These are phyloP conservation scores for Komagataella mondaviorum DNA, from an alignment of 805 yeast species.

Conservation along the genomic window DNA sequence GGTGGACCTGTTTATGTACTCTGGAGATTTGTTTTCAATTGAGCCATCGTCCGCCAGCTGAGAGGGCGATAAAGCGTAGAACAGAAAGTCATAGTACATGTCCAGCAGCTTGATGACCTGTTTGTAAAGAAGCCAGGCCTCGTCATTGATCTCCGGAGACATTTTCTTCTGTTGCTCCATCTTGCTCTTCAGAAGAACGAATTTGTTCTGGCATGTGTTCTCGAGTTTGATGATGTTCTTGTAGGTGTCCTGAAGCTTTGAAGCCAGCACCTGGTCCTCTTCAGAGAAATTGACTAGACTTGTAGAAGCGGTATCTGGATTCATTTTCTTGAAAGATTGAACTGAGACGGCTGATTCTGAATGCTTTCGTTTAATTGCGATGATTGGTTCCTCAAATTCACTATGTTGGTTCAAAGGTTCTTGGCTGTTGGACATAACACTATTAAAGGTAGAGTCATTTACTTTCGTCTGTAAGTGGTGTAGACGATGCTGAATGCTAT, in stretches of 20 bases:
- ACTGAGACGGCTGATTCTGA: conserved; percentile 5
- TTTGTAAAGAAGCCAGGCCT: conserved; percentile 61
- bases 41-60: background rate
- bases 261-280: conserved; percentile 53
- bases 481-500: background rate
- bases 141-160: conserved; percentile 41
- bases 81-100: conserved; percentile 57
- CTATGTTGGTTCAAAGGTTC: conserved; percentile 1
- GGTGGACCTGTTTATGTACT: conserved; percentile 20
- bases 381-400: background rate
- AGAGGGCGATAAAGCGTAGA: conserved; percentile 55
- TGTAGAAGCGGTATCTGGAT: conserved; percentile 10
- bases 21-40: background rate
- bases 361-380: background rate
- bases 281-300: conserved; percentile 21
- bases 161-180: conserved; percentile 31
- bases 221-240: conserved; percentile 56
- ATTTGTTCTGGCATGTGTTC: conserved; percentile 38
- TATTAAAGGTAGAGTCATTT: background rate
- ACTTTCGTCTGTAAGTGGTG: background rate
- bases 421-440: background rate
- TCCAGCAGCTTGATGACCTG: conserved; percentile 53
- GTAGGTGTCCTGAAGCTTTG: conserved; percentile 64
- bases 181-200: background rate
- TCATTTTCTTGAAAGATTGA: conserved; percentile 6